Evolutionary conservation across 148 eudicot species (phyloP).

Genomic region (Arctostaphylos glauca): DNA sequence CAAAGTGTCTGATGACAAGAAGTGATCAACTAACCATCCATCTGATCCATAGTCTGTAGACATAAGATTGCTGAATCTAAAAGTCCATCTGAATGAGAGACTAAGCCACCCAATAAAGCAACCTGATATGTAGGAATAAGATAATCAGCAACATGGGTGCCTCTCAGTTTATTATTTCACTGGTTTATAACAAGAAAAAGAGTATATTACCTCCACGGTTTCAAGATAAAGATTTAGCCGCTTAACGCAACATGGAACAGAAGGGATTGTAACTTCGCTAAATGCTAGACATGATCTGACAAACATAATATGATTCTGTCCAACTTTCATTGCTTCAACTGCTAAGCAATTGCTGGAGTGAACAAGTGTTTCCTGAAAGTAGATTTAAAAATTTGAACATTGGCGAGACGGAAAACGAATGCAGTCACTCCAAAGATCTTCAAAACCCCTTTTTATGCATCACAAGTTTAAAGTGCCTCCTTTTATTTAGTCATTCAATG

Average conservation of each 20-base stretch:
- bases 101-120: slow-evolving; percentile 52
- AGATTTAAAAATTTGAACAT: background rate
- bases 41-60: slow-evolving; percentile 34
- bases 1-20: background rate
- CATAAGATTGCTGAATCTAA: slow-evolving; percentile 56
- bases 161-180: background rate
- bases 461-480: background rate
- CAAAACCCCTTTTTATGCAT: slow-evolving; percentile 12
- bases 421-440: background rate
- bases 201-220: slow-evolving; percentile 61
- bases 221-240: slow-evolving; percentile 69
- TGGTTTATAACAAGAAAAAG: slow-evolving; percentile 7
- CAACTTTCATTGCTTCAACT: slow-evolving; percentile 41
- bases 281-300: slow-evolving; percentile 69
- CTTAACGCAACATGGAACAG: slow-evolving; percentile 40
- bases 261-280: slow-evolving; percentile 78
- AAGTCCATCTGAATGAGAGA: slow-evolving; percentile 73
- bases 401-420: background rate
- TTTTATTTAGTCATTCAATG: background rate
- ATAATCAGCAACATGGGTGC: background rate
- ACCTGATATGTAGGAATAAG: slow-evolving; percentile 37
- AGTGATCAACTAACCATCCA: slow-evolving; percentile 44
- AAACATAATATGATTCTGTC: slow-evolving; percentile 36
- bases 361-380: slow-evolving; percentile 68
- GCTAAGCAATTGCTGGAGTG: slow-evolving; percentile 60